These are phyloP conservation scores for Saturnispora bothae DNA, from an alignment of 805 yeast species.

Conservation along the genomic window DNA sequence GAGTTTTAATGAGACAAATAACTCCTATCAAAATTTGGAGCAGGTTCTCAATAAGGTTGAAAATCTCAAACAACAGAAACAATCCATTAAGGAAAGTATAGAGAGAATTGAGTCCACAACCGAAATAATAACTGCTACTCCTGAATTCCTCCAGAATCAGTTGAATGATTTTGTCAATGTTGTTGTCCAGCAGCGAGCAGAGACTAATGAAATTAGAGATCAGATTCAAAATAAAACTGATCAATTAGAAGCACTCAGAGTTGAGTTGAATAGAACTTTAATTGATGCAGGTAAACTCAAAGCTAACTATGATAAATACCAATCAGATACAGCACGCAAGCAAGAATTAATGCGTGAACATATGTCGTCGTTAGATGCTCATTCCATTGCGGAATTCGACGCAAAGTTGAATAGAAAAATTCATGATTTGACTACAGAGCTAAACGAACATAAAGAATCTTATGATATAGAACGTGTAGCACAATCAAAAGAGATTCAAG, in stretches of 20 bases:
- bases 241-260: constrained; percentile 18
- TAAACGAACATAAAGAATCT: constrained; percentile 2
- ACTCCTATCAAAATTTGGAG: constrained; percentile 74
- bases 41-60: constrained; percentile 54
- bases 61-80: constrained; percentile 38
- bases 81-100: constrained; percentile 39
- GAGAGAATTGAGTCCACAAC: constrained; percentile 39
- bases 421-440: constrained; percentile 2
- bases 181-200: constrained; percentile 18
- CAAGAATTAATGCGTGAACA: constrained; percentile 10
- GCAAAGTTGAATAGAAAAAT: constrained; percentile 11
- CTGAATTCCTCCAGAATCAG: constrained; percentile 30
- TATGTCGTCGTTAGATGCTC: constrained; percentile 3
- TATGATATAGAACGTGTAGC: constrained; percentile 12
- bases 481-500: constrained; percentile 11
- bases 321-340: constrained; percentile 13
- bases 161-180: constrained; percentile 32
- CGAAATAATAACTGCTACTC: constrained; percentile 34
- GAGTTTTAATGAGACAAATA: constrained; percentile 55
- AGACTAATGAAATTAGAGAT: constrained; percentile 11
- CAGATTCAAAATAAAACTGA: constrained; percentile 14
- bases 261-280: constrained; percentile 28
- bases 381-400: constrained; percentile 8
- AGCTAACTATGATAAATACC: constrained; percentile 22
- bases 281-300: constrained; percentile 47